Evolutionary conservation across 331 rosid species (phyloP), one percentile per base, ranked within the genome.

Genomic region (Rhamnella rubrinervis): DNA sequence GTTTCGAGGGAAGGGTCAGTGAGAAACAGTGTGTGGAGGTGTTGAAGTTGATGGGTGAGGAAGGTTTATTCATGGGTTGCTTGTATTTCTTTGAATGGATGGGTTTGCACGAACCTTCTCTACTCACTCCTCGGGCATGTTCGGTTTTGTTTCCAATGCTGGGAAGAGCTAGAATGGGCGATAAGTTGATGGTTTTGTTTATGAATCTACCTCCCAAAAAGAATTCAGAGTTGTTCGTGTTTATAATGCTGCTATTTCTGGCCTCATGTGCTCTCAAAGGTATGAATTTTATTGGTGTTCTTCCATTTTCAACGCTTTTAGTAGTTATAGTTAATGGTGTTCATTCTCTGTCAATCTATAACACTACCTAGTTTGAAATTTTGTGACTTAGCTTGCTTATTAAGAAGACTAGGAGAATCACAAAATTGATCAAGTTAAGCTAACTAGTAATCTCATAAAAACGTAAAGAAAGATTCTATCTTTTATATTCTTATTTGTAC

Each of bases 61-160:
- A 88, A 55, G 67, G 82, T 0, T 80, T 86, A 51, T 35, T 82
- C 38, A 16, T 78, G 64, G 70, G 79, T 72, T 93, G 92, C 67
- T 77, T 93, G 87, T 83, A 86, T 73, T 91, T 93, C 66, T 93
- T 82, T 75, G 97, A 84, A 83, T 93, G 98, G 98, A 93, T 91
- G 97, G 80, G 88, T 65, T 64, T 84, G 71, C 95, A 87, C 73
- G 96, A 93, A 57, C 89, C 88, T 39, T 75, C 81, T 12, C 81
- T 88, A 23, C 77, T 90, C 47, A 79, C 92, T 5, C 82, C 91
- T 14, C 76, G 85, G 63, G 85, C 88, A 3, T 93, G 87, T 75
- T 77, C 87, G 13, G 59, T 85, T 58, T 71, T 93, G 84, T 90
- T 93, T 73, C 95, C 96, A 0, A 31, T 81, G 82, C 40, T 93